A percentile compares a stretch with the other conserved stretches of the same genome.
These are phyloP conservation scores for Sphaerulina musiva DNA, from an alignment of 2,329 filamentous ascomycete species.

Conservation along the genomic window DNA sequence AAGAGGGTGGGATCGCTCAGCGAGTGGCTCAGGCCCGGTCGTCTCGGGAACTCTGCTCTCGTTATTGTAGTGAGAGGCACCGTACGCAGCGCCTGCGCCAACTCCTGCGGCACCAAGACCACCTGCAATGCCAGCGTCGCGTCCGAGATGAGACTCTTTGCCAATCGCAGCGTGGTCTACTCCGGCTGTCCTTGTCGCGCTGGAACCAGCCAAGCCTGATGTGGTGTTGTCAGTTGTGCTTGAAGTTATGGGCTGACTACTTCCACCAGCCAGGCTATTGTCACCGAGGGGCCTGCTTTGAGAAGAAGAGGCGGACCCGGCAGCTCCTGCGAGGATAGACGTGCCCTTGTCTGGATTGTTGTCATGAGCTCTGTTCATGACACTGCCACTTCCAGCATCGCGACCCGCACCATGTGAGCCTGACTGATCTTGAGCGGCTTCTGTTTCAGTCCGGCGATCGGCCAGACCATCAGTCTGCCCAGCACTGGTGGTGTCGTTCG, in stretches of 20 bases:
- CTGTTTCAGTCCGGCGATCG: slow-evolving; percentile 7
- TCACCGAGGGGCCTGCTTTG: slow-evolving; percentile 6
- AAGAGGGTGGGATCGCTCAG: background rate
- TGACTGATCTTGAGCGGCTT: slow-evolving; percentile 12
- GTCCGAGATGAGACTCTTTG: slow-evolving; percentile 25
- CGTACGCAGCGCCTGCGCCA: slow-evolving; percentile 16
- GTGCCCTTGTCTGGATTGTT: slow-evolving; percentile 6
- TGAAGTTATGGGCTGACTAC: background rate
- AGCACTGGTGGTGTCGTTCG: background rate
- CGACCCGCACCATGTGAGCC: slow-evolving; percentile 9
- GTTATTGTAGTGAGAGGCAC: slow-evolving; percentile 1
- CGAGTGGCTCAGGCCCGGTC: background rate
- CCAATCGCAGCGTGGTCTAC: background rate
- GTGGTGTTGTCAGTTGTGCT: background rate
- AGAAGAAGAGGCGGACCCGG: slow-evolving; percentile 7
- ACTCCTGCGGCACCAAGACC: slow-evolving; percentile 28
- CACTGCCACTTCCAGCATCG: slow-evolving; percentile 5
- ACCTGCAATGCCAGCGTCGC: slow-evolving; percentile 31
- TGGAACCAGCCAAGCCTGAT: background rate
- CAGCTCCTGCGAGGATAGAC: slow-evolving; percentile 3
- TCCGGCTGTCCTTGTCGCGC: background rate
- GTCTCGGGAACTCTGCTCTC: background rate
- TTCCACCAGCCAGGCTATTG: background rate
- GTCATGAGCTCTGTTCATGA: slow-evolving; percentile 3
- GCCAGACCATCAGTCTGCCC: slow-evolving; percentile 12